A percentile compares a stretch with the other conserved stretches of the same genome.
phyloP scores from a whole-genome alignment of 2,329 filamentous ascomycete genomes.

The Pestalotiopsis sp. region DNA sequence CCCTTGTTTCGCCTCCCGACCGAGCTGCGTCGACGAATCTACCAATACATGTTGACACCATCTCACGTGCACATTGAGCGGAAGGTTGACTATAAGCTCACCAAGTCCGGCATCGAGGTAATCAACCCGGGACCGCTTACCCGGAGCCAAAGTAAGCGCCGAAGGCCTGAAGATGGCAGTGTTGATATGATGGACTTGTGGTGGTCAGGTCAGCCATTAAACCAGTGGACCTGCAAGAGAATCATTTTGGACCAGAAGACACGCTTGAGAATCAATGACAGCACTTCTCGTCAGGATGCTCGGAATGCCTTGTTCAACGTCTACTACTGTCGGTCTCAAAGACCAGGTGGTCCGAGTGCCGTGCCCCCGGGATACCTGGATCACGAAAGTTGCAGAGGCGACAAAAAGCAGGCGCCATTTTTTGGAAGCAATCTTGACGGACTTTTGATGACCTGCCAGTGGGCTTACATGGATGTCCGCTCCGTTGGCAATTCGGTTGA shows the following conservation, averaged over 20 bases:
- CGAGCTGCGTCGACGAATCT: not conserved
- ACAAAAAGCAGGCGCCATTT: not conserved
- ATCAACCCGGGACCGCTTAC: not conserved
- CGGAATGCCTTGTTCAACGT: not conserved
- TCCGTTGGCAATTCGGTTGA: not conserved
- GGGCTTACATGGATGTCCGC: not conserved
- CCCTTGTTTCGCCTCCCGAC: not conserved
- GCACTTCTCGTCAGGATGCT: not conserved
- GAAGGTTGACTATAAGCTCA: not conserved
- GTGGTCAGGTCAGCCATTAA: not conserved
- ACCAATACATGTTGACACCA: slow-evolving; percentile 1
- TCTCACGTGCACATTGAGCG: not conserved
- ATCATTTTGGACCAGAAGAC: not conserved
- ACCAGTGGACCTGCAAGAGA: not conserved
- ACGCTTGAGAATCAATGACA: not conserved
- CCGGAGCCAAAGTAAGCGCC: not conserved
- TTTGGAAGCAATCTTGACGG: not conserved
- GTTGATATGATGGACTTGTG: too few species aligned
- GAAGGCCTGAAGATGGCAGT: not conserved
- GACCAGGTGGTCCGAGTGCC: not conserved
- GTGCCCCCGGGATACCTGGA: not conserved
- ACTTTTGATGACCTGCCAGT: not conserved
- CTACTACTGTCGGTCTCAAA: not conserved
- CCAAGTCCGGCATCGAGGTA: not conserved
- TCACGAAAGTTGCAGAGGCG: not conserved